A percentile compares a stretch with the other conserved stretches of the same genome.
Conservation (phyloP, 1,284 basidiomycete species). For the Schizopora paradoxa region DNA sequence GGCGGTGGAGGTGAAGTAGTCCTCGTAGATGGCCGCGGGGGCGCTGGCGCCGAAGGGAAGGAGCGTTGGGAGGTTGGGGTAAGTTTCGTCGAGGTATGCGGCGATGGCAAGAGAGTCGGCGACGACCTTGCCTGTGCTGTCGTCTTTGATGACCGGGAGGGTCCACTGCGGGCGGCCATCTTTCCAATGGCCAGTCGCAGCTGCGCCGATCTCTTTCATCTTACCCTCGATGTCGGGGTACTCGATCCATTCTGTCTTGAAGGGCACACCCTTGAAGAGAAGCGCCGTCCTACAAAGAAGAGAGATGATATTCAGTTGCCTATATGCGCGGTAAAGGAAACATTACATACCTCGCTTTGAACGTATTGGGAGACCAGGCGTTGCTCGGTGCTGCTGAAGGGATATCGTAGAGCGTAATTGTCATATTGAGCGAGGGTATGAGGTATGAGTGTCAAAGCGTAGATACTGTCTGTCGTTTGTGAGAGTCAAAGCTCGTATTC, state of each 20-base stretch:
- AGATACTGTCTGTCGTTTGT: no score
- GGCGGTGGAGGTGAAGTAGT: neutral
- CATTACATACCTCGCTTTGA: constrained; percentile 17
- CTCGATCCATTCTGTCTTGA: constrained; percentile 19
- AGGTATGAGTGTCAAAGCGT: no score
- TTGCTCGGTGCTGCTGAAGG: constrained; percentile 8
- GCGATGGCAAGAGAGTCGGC: constrained; percentile 23
- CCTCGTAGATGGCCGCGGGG: no score
- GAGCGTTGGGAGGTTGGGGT: constrained; percentile 17
- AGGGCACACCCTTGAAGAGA: constrained; percentile 18
- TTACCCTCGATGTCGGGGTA: constrained; percentile 20
- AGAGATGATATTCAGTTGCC: no score
- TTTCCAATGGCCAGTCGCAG: constrained; percentile 12
- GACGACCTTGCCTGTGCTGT: constrained; percentile 17
- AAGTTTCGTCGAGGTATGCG: constrained; percentile 22
- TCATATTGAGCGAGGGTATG: no score
- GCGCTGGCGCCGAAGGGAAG: constrained; percentile 16
- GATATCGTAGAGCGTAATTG: constrained; percentile 17
- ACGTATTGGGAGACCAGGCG: constrained; percentile 20
- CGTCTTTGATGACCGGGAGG: constrained; percentile 24
- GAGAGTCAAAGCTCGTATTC: no score
- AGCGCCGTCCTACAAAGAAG: no score
- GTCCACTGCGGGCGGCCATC: constrained; percentile 23
- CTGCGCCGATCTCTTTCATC: constrained; percentile 15
- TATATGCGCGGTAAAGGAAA: neutral